A percentile compares a stretch with the other conserved stretches of the same genome.
phyloP scores from a whole-genome alignment of 2,329 filamentous ascomycete genomes.

The Tolypocladium album region DNA sequence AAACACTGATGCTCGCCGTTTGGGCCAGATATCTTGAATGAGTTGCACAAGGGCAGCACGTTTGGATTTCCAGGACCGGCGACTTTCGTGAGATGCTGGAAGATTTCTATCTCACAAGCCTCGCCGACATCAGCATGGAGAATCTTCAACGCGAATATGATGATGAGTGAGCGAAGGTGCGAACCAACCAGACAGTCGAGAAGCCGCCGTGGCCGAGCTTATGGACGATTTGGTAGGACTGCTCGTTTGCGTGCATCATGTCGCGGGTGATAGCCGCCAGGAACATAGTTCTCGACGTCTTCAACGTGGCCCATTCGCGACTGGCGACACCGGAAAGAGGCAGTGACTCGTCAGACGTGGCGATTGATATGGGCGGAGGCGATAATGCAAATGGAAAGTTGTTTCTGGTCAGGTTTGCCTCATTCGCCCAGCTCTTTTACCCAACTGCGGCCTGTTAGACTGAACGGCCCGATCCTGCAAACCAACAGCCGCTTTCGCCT shows the following conservation, averaged over 20 bases:
- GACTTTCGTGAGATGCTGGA: conserved; percentile 1
- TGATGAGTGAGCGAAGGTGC: neutral
- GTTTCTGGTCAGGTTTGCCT: too few relatives aligned
- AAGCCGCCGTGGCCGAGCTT: conserved; percentile 8
- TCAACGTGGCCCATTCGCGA: conserved; percentile 1
- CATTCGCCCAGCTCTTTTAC: too few relatives aligned
- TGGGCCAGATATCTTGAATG: conserved; percentile 2
- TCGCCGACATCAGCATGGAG: conserved; percentile 3
- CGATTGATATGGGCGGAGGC: neutral
- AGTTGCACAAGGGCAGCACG: conserved; percentile 1
- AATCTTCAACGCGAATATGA: conserved; percentile 4
- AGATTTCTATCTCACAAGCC: neutral
- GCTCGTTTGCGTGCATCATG: neutral
- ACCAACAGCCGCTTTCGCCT: too few relatives aligned
- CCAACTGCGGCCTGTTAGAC: too few relatives aligned
- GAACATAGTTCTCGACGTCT: conserved; percentile 4
- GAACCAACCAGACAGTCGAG: conserved; percentile 6
- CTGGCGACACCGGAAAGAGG: conserved; percentile 4
- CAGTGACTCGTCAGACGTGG: neutral
- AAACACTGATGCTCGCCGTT: conserved; percentile 4
- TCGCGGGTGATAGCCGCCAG: conserved; percentile 7
- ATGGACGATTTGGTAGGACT: conserved; percentile 5
- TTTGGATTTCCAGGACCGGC: conserved; percentile 4
- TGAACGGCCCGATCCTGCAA: too few relatives aligned
- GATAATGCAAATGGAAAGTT: too few relatives aligned